Percentiles rank a stretch among this genome's conserved stretches.
Conservation (phyloP, 768 basidiomycete genomes). For the Agaricus sinodeliciosus region DNA sequence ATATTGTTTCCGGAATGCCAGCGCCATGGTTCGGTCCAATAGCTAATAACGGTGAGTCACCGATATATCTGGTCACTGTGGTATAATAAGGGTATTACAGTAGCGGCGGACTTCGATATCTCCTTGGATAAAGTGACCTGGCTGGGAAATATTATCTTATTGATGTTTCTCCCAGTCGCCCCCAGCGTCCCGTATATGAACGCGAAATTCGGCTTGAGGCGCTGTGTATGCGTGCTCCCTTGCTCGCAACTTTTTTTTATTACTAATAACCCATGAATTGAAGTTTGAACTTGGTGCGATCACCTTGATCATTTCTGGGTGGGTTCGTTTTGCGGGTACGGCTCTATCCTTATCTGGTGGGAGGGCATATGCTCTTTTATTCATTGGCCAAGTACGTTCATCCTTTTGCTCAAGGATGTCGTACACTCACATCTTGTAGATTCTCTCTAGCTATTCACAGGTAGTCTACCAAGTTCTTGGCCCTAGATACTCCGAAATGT, state of each 20-base stretch:
- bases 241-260: neutral
- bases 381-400: conserved; percentile 60
- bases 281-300: conserved; percentile 59
- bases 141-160: conserved; percentile 65
- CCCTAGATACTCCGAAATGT: conserved; percentile 75
- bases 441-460: conserved; percentile 59
- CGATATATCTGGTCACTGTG: neutral
- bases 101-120: conserved; percentile 57
- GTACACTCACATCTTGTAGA: conserved; percentile 25
- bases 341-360: conserved; percentile 39
- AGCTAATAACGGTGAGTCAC: conserved; percentile 48
- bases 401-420: neutral
- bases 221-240: conserved; percentile 43
- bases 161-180: conserved; percentile 58
- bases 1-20: conserved; percentile 55
- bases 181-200: conserved; percentile 52
- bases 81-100: conserved; percentile 25
- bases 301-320: conserved; percentile 53
- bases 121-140: conserved; percentile 71
- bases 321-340: conserved; percentile 76
- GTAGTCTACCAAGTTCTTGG: conserved; percentile 73
- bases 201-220: conserved; percentile 51
- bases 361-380: conserved; percentile 57
- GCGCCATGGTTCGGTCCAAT: conserved; percentile 88
- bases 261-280: neutral